Evolutionary conservation across 495 filamentous ascomycete genomes (phyloP), one percentile per base, ranked within the genome.

Genomic region (Xylaria grammica): DNA sequence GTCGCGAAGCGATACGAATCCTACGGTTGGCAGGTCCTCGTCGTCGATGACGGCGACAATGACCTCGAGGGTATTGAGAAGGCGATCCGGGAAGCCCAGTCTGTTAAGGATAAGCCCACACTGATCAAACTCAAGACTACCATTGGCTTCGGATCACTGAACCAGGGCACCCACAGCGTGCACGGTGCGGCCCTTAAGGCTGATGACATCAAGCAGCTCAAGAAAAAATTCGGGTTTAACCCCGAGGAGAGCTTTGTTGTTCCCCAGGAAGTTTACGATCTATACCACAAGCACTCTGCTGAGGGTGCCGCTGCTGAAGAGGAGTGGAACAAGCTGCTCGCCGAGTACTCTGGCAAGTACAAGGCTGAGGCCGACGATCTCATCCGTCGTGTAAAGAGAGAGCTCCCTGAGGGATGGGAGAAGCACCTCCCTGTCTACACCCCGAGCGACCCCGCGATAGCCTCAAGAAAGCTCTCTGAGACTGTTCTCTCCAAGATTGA

Each of bases 61-160:
- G 92, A 99, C 79, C 86, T 97, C 62, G 88, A 89, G 69, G 88
- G 77, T 70, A 98, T 99, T 54, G 93, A 94, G 82, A 88, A 84
- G 62, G 96, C 95, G 69, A 91, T 99, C 76, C 85, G 88, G 79
- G 85, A 90, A 81, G 88, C 87, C 73, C 87, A 94, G 84, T 83
- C 88, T 60, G 91, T 96, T 80, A 98, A 84, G 74, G 87, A 98
- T 85, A 99, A 97, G 89, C 95, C 95, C 61, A 90, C 95, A 53
- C 82, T 98, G 69, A 98, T 99, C 85, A 94, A 95, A 83, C 89
- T 99, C 63, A 95, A 89, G 68, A 99, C 95, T 72, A 99, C 91
- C 77, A 99, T 99, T 74, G 95, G 95, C 75, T 99, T 90, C 82
- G 95, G 95, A 68, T 99, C 95, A 70, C 87, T 91, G 83, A 85